Evolutionary conservation across 2,329 filamentous ascomycete species (phyloP).

Genomic region (Fusarium tupiense): DNA sequence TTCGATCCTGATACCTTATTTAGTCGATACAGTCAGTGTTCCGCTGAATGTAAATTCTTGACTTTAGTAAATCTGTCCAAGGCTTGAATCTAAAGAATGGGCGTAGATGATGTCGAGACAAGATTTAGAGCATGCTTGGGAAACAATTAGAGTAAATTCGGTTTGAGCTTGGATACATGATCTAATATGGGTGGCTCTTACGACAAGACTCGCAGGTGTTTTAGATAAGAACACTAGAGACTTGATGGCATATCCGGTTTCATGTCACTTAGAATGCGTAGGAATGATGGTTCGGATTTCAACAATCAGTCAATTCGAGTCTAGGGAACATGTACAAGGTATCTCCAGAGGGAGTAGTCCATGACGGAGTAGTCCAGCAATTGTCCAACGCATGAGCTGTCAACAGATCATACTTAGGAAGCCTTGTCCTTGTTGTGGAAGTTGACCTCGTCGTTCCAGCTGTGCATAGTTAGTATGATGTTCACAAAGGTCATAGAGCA

Average conservation of each 20-base stretch:
- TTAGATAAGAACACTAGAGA: background rate
- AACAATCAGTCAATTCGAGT: constrained; percentile 46
- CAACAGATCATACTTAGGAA: constrained; percentile 49
- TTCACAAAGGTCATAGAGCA: background rate
- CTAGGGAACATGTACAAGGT: constrained; percentile 48
- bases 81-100: background rate
- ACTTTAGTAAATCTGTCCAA: too few species aligned
- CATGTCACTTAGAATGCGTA: background rate
- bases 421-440: constrained; percentile 93
- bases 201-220: background rate
- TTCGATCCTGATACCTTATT: too few species aligned
- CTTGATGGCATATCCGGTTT: background rate
- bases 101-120: background rate
- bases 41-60: background rate
- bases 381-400: constrained; percentile 35
- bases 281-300: background rate
- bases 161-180: background rate
- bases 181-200: background rate
- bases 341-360: constrained; percentile 42
- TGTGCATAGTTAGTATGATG: constrained; percentile 48
- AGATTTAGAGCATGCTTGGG: background rate
- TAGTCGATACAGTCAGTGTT: background rate
- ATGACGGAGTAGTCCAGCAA: constrained; percentile 42
- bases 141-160: background rate
- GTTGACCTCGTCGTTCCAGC: constrained; percentile 96